A percentile compares a stretch with the other conserved stretches of the same genome.
phyloP scores from a whole-genome alignment of 1,284 basidiomycete species.

The Ceratobasidium sp. region DNA sequence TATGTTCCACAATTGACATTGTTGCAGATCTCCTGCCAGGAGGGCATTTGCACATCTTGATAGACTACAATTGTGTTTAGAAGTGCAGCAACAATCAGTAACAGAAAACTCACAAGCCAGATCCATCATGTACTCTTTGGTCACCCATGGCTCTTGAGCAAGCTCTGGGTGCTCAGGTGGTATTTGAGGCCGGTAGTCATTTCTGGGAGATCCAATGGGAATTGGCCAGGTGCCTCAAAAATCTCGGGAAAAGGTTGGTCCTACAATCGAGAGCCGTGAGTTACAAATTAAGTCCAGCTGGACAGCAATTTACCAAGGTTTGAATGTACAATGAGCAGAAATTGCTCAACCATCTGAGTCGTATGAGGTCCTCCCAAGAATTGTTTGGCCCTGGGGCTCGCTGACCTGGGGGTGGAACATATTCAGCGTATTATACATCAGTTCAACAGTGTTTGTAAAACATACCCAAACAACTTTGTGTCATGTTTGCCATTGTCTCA shows the following conservation, averaged over 20 bases:
- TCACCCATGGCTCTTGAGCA: neutral
- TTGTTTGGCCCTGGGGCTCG: too few relatives aligned
- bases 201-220: neutral
- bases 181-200: neutral
- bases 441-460: neutral
- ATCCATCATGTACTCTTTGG: neutral
- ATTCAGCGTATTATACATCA: too few relatives aligned
- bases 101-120: neutral
- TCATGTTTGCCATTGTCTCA: neutral
- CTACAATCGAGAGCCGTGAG: neutral
- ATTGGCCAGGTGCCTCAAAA: neutral
- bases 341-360: neutral
- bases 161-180: neutral
- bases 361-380: too few relatives aligned
- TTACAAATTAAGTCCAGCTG: too few relatives aligned
- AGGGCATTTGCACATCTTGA: too few relatives aligned
- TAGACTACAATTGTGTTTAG: too few relatives aligned
- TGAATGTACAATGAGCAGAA: neutral
- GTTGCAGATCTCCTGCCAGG: too few relatives aligned
- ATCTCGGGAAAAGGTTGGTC: neutral
- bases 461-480: neutral
- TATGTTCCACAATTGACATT: too few relatives aligned
- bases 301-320: neutral
- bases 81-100: too few relatives aligned
- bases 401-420: too few relatives aligned